Evolutionary conservation across 768 basidiomycete species (phyloP), one percentile per base, ranked within the genome.

Genomic region (Zangia roseola): DNA sequence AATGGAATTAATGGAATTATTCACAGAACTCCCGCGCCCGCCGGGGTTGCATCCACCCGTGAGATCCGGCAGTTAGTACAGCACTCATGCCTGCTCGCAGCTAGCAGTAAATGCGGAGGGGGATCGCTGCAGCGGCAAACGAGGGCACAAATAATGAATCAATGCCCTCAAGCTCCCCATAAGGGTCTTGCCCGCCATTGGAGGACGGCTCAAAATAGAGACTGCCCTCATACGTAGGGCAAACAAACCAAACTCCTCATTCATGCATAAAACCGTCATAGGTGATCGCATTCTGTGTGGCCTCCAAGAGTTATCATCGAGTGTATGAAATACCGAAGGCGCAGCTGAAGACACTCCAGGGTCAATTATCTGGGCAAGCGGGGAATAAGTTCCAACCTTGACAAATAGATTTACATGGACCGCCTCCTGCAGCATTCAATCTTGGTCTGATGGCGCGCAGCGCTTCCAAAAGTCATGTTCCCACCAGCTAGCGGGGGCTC

Each of bases 401-500:
- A 55, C 54, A 56, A 49, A 54, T 51, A 43, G 30, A 50, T 33
- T 42, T 38, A 24, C 23, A 9, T 37, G 56, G 37, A 43, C 41
- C 26, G 52, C 20, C 24, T 31, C 43, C 41, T 55, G 48, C 53
- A 21, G 37, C 24, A 24, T 48, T 62, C 54, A 56, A 39, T 44
- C 53, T 53, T 44, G 39, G 35, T n/a, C 37, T 42, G 52, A 48
- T 49, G 54, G 28, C 20, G 51, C 37, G 47, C 43, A 42, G 43
- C 51, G 43, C 35, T 60, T 60, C 86, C 88, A 88, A 65, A 86
- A 87, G 8, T 59, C 52, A 56, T 86, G 77, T 28, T 77, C 71
- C 69, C 71, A 75, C 84, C 85, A 88, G 21, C 74, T 60, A 21
- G 76, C 79, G 26, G 71, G 63, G 36, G 82, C 60, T 56, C 68